Evolutionary conservation across 352 stramenopile species (phyloP).

Genomic region (Pythium rishiriense): DNA sequence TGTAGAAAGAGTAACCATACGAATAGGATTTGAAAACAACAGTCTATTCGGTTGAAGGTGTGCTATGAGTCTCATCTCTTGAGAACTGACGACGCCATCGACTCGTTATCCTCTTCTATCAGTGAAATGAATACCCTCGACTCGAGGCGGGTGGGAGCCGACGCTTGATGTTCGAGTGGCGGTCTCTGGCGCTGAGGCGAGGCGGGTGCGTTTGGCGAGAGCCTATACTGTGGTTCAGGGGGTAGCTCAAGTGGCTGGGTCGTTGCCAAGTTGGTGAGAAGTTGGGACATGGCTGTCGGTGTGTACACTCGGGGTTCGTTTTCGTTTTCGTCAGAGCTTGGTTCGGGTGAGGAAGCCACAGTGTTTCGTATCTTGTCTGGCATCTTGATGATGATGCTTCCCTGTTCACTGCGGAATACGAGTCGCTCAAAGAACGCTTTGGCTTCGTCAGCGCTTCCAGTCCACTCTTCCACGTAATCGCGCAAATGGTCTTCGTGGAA

Average conservation of each 20-base stretch:
- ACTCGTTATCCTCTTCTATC: constrained; percentile 25
- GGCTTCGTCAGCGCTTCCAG: constrained; percentile 38
- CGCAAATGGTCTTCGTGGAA: constrained; percentile 66
- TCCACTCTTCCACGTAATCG: constrained; percentile 48
- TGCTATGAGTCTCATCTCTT: neutral
- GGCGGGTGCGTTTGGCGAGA: constrained; percentile 24
- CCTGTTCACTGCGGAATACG: constrained; percentile 61
- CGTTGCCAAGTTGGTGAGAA: constrained; percentile 20
- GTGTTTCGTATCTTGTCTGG: constrained; percentile 37
- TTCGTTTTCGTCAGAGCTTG: neutral
- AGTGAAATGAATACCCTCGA: neutral
- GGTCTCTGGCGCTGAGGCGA: constrained; percentile 7
- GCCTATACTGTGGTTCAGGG: constrained; percentile 27
- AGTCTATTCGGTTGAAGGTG: neutral
- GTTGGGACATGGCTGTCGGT: constrained; percentile 22
- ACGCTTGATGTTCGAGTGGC: constrained; percentile 5
- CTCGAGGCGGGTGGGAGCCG: constrained; percentile 8
- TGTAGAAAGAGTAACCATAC: neutral
- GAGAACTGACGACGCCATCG: constrained; percentile 1
- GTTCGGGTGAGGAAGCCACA: neutral
- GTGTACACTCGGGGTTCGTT: constrained; percentile 9
- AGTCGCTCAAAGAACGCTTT: constrained; percentile 51
- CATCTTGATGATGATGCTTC: constrained; percentile 68
- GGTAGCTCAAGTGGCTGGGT: constrained; percentile 22
- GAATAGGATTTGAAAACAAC: neutral